Evolutionary conservation across 768 basidiomycete species (phyloP).

Genomic region (Gymnopilus dilepis): DNA sequence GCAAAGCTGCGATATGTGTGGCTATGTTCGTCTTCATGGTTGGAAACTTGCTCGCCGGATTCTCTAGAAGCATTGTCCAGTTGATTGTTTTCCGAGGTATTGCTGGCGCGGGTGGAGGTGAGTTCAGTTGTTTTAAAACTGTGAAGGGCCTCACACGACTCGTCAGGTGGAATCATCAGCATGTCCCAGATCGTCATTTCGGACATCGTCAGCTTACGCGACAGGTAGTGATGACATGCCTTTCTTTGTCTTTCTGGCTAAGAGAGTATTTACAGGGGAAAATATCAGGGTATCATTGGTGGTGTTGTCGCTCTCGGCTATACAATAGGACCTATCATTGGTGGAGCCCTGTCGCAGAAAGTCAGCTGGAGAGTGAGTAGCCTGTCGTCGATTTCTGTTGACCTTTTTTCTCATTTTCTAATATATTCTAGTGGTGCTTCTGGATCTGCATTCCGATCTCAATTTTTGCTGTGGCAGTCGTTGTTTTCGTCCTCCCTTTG

Average conservation of each 20-base stretch:
- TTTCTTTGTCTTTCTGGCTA: neutral
- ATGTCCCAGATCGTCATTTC: constrained; percentile 75
- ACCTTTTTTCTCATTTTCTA: neutral
- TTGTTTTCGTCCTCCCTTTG: constrained; percentile 69
- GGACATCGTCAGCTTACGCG: constrained; percentile 73
- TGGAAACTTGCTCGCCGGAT: constrained; percentile 70
- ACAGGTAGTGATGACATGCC: constrained; percentile 45
- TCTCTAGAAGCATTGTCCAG: constrained; percentile 66
- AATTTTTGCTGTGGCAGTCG: constrained; percentile 54
- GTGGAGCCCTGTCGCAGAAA: constrained; percentile 66
- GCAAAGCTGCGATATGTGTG: constrained; percentile 62
- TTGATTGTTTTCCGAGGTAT: constrained; percentile 73
- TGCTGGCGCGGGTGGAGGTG: constrained; percentile 70
- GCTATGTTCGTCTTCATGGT: constrained; percentile 69
- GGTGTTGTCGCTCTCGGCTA: constrained; percentile 62
- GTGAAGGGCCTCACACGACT: neutral
- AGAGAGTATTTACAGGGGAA: constrained; percentile 51
- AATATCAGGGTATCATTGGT: constrained; percentile 79
- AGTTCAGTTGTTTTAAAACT: constrained; percentile 7
- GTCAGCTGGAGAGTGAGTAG: constrained; percentile 62
- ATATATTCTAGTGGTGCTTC: constrained; percentile 66
- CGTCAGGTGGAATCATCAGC: constrained; percentile 65
- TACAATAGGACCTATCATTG: constrained; percentile 69
- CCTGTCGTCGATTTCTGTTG: neutral
- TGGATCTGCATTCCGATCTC: constrained; percentile 74